Base-by-base conservation (phyloP, 306 rosid genomes). In the Echinosophora koreensis region DNA sequence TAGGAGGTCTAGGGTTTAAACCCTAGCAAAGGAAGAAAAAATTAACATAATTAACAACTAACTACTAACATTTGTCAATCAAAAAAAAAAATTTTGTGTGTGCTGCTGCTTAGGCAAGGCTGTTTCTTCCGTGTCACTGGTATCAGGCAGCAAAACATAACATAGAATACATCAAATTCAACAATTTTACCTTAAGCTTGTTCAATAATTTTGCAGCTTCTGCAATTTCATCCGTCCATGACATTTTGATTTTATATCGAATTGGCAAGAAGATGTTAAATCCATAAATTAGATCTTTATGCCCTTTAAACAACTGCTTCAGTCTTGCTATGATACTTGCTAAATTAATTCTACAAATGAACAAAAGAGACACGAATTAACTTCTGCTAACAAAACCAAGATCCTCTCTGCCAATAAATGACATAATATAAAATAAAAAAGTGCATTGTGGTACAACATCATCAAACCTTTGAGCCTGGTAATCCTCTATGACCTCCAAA, bases 161-260 rank as follows among this genome's bases (percentile, higher is more conserved):
- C 35, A 27, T 47, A 35, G 3, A 39, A 42, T 73, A 54, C 55
- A 57, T 59, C 62, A 74, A 74, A 28, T 69, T 49, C 57, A 88
- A 67, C 60, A 62, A 61, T 41, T 74, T 68, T 41, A 95, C 98
- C 97, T 92, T 95, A 68, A 95, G 92, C 85, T 89, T 95, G 91
- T 89, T 89, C 65, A 95, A 97, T 73, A 92, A 95, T 85, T 86
- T 92, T 80, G 90, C 92, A 38, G 98, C 98, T 82, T 95, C 97
- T 61, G 87, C 93, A 87, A 92, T 30, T 30, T 30, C 88, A 2
- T 82, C 92, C 63, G 87, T 88, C 39, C 5, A 35, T 35, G 39
- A 30, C 34, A 69, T 16, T 5, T 5, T 83, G 72, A 92, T 90
- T 80, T 90, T 87, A 84, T 67, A 88, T 77, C 92, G 90, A 61